These are phyloP conservation scores for Margaritispora aquatica DNA, from an alignment of 495 filamentous ascomycete species.

Conservation along the genomic window DNA sequence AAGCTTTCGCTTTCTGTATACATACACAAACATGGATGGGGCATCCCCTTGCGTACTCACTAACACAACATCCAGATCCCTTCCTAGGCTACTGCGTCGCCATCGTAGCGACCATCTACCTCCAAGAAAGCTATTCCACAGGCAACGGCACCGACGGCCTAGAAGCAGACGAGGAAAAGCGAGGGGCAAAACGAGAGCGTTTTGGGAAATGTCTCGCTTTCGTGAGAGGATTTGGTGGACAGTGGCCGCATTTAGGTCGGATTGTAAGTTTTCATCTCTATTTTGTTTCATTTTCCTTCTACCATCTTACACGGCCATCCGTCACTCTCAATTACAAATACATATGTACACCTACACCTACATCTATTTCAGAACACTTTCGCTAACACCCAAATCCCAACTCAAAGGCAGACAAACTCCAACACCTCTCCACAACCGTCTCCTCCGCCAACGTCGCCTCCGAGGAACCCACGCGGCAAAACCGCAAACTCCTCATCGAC, in stretches of 20 bases:
- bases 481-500: conserved; percentile 41
- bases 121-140: conserved; percentile 44
- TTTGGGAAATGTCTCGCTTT: conserved; percentile 43
- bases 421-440: conserved; percentile 38
- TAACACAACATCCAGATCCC: no score
- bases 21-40: no score
- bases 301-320: no score
- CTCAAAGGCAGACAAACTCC: conserved; percentile 35
- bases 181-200: conserved; percentile 37
- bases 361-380: no score
- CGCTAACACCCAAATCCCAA: no score
- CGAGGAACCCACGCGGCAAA: conserved; percentile 31
- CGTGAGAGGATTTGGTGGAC: conserved; percentile 32
- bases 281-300: no score
- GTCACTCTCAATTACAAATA: neutral
- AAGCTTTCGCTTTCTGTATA: no score
- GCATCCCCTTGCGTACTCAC: no score
- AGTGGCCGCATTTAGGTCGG: conserved; percentile 43
- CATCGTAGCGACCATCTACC: conserved; percentile 43
- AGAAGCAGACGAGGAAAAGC: conserved; percentile 29
- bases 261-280: conserved; percentile 27
- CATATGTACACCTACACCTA: neutral
- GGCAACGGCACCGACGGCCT: no score
- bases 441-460: conserved; percentile 36
- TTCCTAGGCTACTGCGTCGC: conserved; percentile 43